Percentiles rank a stretch among this genome's conserved stretches.
Evolutionary conservation across 148 eudicot genomes (phyloP).

Genomic region (Amaranthus hypochondriacus): DNA sequence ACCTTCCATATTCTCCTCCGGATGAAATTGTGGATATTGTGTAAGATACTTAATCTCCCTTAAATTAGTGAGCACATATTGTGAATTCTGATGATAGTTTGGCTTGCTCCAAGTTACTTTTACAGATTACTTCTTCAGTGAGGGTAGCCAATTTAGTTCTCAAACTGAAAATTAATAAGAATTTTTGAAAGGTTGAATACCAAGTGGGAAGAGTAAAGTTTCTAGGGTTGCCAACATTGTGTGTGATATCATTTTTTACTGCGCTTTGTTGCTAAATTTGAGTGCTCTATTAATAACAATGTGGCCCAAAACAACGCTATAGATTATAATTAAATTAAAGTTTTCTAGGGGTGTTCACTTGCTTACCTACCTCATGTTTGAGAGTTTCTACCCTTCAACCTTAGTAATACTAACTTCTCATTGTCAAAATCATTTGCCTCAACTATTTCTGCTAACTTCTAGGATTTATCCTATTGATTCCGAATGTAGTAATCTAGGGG

Average conservation of each 20-base stretch:
- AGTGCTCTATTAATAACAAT: slow-evolving; percentile 5
- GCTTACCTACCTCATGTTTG: neutral
- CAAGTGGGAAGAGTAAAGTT: neutral
- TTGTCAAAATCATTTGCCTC: neutral
- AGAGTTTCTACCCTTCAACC: neutral
- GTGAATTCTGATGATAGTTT: neutral
- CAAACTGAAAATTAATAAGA: slow-evolving; percentile 1
- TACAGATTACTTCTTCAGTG: neutral
- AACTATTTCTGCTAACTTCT: neutral
- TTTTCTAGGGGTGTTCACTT: neutral
- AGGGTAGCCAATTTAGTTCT: neutral
- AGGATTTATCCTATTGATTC: neutral
- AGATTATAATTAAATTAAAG: neutral
- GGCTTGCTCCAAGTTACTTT: neutral
- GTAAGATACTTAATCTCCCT: slow-evolving; percentile 39
- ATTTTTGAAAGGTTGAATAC: neutral
- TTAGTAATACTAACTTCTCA: neutral
- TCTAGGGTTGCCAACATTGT: neutral
- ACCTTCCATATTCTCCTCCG: slow-evolving; percentile 86
- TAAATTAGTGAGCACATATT: neutral
- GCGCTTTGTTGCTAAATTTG: no score
- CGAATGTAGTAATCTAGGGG: no score
- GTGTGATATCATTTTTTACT: neutral
- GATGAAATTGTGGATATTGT: slow-evolving; percentile 68
- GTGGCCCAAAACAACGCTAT: neutral